Base-by-base conservation (phyloP, 768 basidiomycete genomes). In the Mycena epipterygia region DNA sequence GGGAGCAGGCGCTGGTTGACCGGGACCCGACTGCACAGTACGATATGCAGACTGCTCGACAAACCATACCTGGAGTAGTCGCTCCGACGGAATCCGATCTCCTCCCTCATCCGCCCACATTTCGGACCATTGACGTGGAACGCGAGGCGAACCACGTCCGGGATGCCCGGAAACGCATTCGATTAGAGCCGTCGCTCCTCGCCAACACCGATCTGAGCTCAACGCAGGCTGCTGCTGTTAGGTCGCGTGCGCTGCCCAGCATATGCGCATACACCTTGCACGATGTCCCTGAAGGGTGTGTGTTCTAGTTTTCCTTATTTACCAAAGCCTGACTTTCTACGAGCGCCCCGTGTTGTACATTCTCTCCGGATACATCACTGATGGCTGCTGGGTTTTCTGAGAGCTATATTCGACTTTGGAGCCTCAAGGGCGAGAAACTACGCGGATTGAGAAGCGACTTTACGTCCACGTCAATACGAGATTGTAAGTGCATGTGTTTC, bases 331-430 rank as follows among this genome's bases (percentile, higher is more conserved):
- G 19, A 60, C 58, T 48, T 70, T 67, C 23, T 29, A 35, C 29
- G 25, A 98, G 97, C 30, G 86, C 93, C 3, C 93, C 96, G 7
- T 95, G 93, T 75, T 91, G 91, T 67, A 89, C 91, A 21, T 98
- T 99, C 77, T 99, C 98, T 32, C 87, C 88, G 44, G 98, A 99
- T 80, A 93, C 92, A 0, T 93, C 97, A 11, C 80, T 99, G 14
- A 90, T 99, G 89, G 98, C 97, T 1, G 94, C 93, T 51, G 98
- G 98, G 4, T 98, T 98, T 78, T 89, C 95, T 29, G 97, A 99
- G 81, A 98, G 96, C 76, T 97, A 95, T 76, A 93, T 99, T 70
- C 89, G 96, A 49, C 74, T 99, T 71, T 99, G 98, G 97, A 97
- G 89, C 78, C 82, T 99, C 59, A 98, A 96, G 76, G 96, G 96